Conservation (phyloP, 768 basidiomycete species). For the Russula sp. region DNA sequence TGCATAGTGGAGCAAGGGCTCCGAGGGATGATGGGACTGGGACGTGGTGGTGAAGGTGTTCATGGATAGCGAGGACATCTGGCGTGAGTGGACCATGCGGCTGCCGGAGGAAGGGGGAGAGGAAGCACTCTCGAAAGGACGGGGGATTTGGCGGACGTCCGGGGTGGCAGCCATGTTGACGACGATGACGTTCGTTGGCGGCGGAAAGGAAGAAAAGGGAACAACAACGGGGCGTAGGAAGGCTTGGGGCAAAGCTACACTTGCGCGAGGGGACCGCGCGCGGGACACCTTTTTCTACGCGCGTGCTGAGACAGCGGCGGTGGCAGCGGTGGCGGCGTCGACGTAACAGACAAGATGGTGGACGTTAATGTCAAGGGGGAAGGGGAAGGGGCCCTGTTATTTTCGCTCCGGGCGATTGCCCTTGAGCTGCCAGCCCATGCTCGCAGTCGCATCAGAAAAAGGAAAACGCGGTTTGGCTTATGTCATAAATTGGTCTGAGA, state of each 20-base stretch:
- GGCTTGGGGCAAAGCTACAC: neutral
- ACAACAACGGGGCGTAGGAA: neutral
- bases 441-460: slow-evolving; percentile 12
- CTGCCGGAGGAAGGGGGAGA: neutral
- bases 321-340: neutral
- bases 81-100: slow-evolving; percentile 21
- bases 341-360: neutral
- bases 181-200: no score
- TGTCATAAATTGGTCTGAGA: slow-evolving; percentile 7
- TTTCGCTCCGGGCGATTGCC: neutral
- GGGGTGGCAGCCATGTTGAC: slow-evolving; percentile 11
- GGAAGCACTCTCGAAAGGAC: neutral
- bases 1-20: slow-evolving; percentile 28
- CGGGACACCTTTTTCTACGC: neutral
- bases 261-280: neutral
- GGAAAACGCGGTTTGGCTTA: slow-evolving; percentile 8
- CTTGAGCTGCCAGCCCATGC: neutral
- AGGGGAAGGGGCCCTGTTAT: neutral
- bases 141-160: slow-evolving; percentile 1
- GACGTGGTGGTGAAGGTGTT: slow-evolving; percentile 27
- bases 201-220: neutral
- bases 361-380: slow-evolving; percentile 1
- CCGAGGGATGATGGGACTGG: slow-evolving; percentile 27
- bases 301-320: neutral
- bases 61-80: slow-evolving; percentile 27